A percentile compares a stretch with the other conserved stretches of the same genome.
These are phyloP conservation scores for Brassica rapa DNA, from an alignment of 345 rosid genomes.

Conservation along the genomic window DNA sequence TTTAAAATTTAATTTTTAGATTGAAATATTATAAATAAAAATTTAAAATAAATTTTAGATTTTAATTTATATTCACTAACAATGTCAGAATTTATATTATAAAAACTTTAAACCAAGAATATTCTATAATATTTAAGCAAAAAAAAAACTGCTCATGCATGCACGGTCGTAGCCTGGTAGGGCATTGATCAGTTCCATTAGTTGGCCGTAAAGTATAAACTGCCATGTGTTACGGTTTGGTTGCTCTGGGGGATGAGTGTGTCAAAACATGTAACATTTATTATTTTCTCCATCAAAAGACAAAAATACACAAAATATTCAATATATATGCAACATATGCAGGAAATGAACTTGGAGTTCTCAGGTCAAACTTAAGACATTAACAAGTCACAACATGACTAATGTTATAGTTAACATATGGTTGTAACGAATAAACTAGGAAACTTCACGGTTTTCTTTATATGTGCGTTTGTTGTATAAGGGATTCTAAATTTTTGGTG, in stretches of 20 bases:
- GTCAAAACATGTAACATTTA: neutral
- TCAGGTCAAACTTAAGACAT: neutral
- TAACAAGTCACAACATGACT: neutral
- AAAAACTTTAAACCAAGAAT: too few species aligned
- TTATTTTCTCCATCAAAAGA: neutral
- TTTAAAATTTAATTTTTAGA: too few species aligned
- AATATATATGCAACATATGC: neutral
- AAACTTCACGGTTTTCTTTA: constrained; percentile 15
- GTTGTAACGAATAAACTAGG: constrained; percentile 23
- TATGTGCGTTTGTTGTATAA: neutral
- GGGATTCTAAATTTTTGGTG: neutral
- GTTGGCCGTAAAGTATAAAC: neutral
- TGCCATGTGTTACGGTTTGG: neutral
- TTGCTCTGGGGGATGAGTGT: neutral
- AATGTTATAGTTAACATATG: constrained; percentile 2
- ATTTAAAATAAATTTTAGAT: too few species aligned
- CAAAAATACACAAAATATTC: neutral
- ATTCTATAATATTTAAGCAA: too few species aligned
- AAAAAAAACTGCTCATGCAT: neutral
- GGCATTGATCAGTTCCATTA: neutral
- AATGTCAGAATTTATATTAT: too few species aligned
- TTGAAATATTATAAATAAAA: too few species aligned
- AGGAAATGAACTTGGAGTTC: neutral
- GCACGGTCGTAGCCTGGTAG: neutral
- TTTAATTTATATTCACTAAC: too few species aligned